Percentiles rank a stretch among this genome's conserved stretches.
Evolutionary conservation across 805 yeast species (phyloP).

Genomic region (Wickerhamomyces canadensis): DNA sequence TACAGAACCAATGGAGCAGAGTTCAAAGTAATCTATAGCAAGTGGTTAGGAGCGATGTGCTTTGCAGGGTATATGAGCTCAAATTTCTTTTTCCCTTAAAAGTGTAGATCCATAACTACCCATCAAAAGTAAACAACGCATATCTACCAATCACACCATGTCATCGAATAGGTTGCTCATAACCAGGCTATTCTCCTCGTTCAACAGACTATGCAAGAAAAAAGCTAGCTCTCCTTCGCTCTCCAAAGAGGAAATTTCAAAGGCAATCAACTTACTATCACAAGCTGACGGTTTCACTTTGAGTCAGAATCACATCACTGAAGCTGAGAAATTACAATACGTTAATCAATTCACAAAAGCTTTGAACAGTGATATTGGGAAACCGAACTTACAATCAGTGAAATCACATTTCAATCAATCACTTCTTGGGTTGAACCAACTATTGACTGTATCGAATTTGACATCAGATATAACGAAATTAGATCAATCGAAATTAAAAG

Average conservation of each 20-base stretch:
- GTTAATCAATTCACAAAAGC: conserved; percentile 14
- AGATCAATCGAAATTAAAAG: conserved; percentile 5
- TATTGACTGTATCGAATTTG: conserved; percentile 3
- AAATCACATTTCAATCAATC: conserved; percentile 14
- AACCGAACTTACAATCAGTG: not conserved
- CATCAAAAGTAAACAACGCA: too few species aligned
- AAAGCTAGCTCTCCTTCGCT: too few species aligned
- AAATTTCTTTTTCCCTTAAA: too few species aligned
- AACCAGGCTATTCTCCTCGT: not conserved
- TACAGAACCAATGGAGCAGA: too few species aligned
- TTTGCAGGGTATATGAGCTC: too few species aligned
- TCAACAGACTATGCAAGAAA: not conserved
- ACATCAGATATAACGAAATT: not conserved
- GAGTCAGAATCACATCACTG: conserved; percentile 5
- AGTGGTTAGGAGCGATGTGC: too few species aligned
- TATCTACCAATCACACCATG: too few species aligned
- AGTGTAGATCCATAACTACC: too few species aligned
- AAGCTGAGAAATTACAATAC: conserved; percentile 12
- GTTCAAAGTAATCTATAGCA: too few species aligned
- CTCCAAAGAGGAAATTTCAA: not conserved
- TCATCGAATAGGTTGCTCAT: too few species aligned
- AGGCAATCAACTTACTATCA: conserved; percentile 2
- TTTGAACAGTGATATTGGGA: conserved; percentile 12
- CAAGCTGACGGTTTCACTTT: not conserved
- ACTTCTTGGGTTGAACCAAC: conserved; percentile 12